Evolutionary conservation across 768 basidiomycete species (phyloP), one percentile per base, ranked within the genome.

Genomic region (Lyophyllum semitale): DNA sequence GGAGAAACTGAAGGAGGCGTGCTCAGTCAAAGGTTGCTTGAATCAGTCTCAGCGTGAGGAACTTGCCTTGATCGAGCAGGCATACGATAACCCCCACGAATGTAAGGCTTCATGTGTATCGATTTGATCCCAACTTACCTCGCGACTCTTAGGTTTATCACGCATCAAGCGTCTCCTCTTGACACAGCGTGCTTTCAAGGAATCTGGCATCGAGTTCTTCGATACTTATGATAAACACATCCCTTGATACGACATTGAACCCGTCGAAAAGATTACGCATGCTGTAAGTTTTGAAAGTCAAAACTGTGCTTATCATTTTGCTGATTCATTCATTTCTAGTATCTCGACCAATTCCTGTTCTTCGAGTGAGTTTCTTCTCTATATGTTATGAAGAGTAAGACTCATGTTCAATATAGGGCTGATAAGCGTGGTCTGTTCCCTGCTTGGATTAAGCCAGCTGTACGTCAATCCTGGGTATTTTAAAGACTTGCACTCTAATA

Each of bases 221-320:
- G 95, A 97, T 64, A 97, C 95, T 0, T 96, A 98, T 65, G 95
- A 98, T 79, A 98, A 96, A 71, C 84, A 98, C 64, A 98, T 98
- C 64, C 95, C 95, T 23, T 98, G 95, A 68, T 98, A 99, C 69
- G 96, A 98, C 65, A 98, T 99, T 59, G 97, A 99, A 69, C 97
- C 97, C 0, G 94, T 99, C 15, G 97, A 99, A 79, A 99, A 99
- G 85, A 98, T 99, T 61, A 98, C 97, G 25, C 97, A 98, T 71
- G 97, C 97, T 32, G 88, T 90, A 60, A 68, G 88, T 80, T 17
- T 2, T 20, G 4, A 43, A 22, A 42, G 8, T 20, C 49, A 40
- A 30, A 20, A 8, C 40, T 8, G 23, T 47, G 23, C 35, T 27
- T 46, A 12, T 48, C 22, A 42, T 48, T 9, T 25, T n/a, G n/a